phyloP scores from a whole-genome alignment of 768 basidiomycete species.

The Rhodocollybia butyracea region DNA sequence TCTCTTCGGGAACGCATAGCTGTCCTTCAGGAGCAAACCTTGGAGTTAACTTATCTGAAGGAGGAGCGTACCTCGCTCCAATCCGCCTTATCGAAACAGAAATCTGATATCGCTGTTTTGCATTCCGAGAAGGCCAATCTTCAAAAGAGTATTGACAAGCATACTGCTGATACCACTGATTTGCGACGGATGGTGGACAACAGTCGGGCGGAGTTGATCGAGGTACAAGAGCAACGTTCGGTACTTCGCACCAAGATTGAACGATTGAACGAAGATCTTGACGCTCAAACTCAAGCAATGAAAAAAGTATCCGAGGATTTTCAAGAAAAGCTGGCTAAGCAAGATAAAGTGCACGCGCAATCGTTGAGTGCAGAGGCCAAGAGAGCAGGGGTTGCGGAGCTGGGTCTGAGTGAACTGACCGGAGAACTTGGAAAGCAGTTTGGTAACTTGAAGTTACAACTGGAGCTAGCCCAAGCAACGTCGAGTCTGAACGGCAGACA shows the following conservation, averaged over 20 bases:
- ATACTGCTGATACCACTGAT: not conserved
- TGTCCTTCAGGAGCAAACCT: not conserved
- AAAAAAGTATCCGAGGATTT: not conserved
- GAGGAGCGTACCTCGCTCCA: not conserved
- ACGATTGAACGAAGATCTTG: not conserved
- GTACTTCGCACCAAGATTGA: not conserved
- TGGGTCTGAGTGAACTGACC: conserved; percentile 19
- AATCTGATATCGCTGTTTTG: conserved; percentile 13
- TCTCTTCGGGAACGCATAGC: conserved; percentile 3
- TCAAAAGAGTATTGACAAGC: not conserved
- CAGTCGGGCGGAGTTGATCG: not conserved
- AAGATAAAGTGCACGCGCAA: conserved; percentile 12
- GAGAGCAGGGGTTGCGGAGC: conserved; percentile 25
- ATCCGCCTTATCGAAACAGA: conserved; percentile 19
- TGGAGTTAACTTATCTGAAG: not conserved
- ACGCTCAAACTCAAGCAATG: not conserved
- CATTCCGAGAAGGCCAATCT: not conserved
- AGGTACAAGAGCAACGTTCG: not conserved
- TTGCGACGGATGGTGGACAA: not conserved
- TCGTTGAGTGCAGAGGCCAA: conserved; percentile 23
- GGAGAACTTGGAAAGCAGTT: conserved; percentile 13
- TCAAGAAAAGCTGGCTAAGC: conserved; percentile 15
- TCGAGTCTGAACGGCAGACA: too few species aligned
- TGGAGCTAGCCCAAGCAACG: not conserved
- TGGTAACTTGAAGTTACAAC: not conserved